Percentiles rank a stretch among this genome's conserved stretches.
Conservation (phyloP, 768 basidiomycete species). For the Termitomyces sp. region DNA sequence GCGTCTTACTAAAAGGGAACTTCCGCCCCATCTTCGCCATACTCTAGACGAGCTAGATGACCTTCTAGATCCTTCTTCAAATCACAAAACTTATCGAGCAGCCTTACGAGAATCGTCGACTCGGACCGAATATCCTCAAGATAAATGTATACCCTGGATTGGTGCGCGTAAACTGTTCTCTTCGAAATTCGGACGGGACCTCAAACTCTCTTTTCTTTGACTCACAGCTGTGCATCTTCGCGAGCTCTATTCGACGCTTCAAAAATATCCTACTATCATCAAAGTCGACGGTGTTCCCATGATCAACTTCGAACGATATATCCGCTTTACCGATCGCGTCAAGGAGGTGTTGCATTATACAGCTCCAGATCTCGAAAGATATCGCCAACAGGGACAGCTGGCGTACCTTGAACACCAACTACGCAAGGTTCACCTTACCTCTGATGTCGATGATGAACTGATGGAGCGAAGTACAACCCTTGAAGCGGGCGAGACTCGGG, state of each 20-base stretch:
- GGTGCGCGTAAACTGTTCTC: not conserved
- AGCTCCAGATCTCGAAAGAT: constrained; percentile 15
- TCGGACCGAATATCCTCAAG: not conserved
- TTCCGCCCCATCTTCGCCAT: constrained; percentile 5
- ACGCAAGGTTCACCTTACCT: not conserved
- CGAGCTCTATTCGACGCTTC: constrained; percentile 15
- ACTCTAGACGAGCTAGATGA: not conserved
- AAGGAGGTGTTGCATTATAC: constrained; percentile 25
- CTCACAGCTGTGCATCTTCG: not conserved
- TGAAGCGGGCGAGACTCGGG: constrained; percentile 22
- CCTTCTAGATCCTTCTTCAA: not conserved
- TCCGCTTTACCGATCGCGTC: constrained; percentile 30
- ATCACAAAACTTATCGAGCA: not conserved
- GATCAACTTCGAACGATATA: constrained; percentile 39
- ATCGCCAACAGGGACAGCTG: not conserved
- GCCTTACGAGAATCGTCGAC: not conserved
- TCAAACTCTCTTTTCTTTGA: not conserved
- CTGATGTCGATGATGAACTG: constrained; percentile 24
- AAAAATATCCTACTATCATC: constrained; percentile 22
- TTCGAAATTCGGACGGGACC: not conserved
- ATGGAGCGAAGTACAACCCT: constrained; percentile 25
- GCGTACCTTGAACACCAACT: not conserved
- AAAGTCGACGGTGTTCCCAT: constrained; percentile 25
- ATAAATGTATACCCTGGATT: not conserved
- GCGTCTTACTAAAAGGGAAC: constrained; percentile 23